Evolutionary conservation across 129 eudicot genomes (phyloP).

Genomic region (Tagetes patula): DNA sequence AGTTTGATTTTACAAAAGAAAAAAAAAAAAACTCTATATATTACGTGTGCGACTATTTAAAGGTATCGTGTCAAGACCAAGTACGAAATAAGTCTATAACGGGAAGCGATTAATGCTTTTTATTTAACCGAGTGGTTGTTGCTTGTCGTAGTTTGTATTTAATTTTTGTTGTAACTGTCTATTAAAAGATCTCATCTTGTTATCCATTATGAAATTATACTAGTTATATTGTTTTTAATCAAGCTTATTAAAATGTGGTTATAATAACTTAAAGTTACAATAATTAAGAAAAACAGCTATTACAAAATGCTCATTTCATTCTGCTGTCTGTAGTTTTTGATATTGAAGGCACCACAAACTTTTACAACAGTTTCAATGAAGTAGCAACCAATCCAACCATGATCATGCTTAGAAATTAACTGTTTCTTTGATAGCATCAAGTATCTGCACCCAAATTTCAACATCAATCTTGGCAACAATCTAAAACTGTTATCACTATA

Average conservation of each 20-base stretch:
- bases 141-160: no score
- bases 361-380: neutral
- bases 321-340: neutral
- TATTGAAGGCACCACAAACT: neutral
- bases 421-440: conserved; percentile 89
- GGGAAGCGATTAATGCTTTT: no score
- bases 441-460: conserved; percentile 53
- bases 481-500: neutral
- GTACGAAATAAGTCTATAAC: no score
- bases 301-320: conserved; percentile 15
- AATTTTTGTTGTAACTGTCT: no score
- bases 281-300: neutral
- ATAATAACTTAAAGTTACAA: neutral
- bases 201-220: neutral
- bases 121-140: no score
- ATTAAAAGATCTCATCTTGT: no score
- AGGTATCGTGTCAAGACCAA: no score
- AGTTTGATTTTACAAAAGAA: no score
- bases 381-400: neutral
- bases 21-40: no score
- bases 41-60: no score
- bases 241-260: neutral
- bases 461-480: neutral
- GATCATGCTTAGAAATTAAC: conserved; percentile 54
- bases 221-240: neutral